Conservation (phyloP, 371 early-diverging fungal genomes). For the Mortierella sp. region DNA sequence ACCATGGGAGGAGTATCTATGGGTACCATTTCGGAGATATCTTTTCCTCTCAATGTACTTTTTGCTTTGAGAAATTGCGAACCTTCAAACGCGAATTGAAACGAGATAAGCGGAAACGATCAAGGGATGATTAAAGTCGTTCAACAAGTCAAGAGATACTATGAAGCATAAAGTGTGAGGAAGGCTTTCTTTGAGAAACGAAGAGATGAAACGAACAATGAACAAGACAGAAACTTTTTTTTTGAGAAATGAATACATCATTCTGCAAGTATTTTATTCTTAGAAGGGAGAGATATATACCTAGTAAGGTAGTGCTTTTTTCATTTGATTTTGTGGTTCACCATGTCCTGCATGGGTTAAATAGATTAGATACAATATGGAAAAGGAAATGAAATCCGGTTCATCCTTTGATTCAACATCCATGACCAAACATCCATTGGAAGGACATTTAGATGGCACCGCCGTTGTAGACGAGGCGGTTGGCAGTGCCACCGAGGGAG, state of each 20-base stretch:
- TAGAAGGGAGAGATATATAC: neutral
- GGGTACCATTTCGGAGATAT: too few species aligned
- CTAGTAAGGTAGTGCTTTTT: neutral
- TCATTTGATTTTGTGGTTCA: neutral
- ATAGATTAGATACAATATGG: neutral
- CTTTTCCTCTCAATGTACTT: too few species aligned
- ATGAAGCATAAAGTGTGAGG: too few species aligned
- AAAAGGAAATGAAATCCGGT: neutral
- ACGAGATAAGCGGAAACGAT: too few species aligned
- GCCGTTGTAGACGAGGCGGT: constrained; percentile 41
- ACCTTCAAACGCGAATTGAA: too few species aligned
- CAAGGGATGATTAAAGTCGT: too few species aligned
- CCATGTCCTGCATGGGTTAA: constrained; percentile 11
- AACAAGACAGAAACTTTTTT: neutral
- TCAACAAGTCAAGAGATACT: too few species aligned
- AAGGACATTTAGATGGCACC: constrained; percentile 12
- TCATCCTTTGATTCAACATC: neutral
- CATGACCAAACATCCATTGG: neutral
- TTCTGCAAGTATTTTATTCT: neutral
- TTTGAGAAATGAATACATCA: neutral
- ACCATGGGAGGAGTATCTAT: too few species aligned
- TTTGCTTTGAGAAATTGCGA: too few species aligned
- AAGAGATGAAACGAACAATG: neutral
- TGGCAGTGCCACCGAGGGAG: constrained; percentile 28
- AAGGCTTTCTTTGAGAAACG: too few species aligned